phyloP scores from a whole-genome alignment of 2,329 filamentous ascomycete genomes.

The Clathrospora elynae region DNA sequence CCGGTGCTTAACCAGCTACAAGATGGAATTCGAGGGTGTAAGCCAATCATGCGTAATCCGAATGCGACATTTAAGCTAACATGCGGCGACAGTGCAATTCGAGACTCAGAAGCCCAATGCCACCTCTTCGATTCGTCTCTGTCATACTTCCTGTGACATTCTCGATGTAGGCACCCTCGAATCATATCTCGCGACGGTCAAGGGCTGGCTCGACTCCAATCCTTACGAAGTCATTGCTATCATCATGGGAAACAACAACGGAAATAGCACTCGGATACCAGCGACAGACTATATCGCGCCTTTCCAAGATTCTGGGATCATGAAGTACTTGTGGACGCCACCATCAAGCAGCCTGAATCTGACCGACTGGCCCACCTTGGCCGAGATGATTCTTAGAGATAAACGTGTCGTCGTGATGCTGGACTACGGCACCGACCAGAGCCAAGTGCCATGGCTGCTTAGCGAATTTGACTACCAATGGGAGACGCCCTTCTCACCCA shows the following conservation, averaged over 20 bases:
- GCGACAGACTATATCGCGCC: conserved; percentile 68
- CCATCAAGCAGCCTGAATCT: conserved; percentile 71
- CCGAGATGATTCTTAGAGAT: conserved; percentile 55
- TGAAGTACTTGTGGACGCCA: conserved; percentile 74
- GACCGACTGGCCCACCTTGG: conserved; percentile 82
- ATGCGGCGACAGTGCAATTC: conserved; percentile 59
- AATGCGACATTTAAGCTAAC: conserved; percentile 2
- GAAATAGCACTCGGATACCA: conserved; percentile 57
- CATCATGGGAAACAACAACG: conserved; percentile 76
- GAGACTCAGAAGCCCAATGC: conserved; percentile 62
- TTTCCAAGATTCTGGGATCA: conserved; percentile 73
- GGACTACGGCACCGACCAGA: conserved; percentile 68
- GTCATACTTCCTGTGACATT: conserved; percentile 82
- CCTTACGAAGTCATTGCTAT: conserved; percentile 89
- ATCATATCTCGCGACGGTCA: conserved; percentile 71
- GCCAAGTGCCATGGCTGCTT: conserved; percentile 77
- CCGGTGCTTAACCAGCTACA: conserved; percentile 39
- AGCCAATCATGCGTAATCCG: conserved; percentile 2
- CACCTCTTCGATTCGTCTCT: conserved; percentile 67
- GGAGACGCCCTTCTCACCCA: conserved; percentile 86
- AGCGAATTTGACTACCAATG: conserved; percentile 88
- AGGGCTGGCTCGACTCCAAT: conserved; percentile 72
- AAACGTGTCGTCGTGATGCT: conserved; percentile 44
- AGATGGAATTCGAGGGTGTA: conserved; percentile 46
- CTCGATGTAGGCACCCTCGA: conserved; percentile 80